Base-by-base conservation (phyloP, 768 basidiomycete genomes). In the Boletus rubescentipes region DNA sequence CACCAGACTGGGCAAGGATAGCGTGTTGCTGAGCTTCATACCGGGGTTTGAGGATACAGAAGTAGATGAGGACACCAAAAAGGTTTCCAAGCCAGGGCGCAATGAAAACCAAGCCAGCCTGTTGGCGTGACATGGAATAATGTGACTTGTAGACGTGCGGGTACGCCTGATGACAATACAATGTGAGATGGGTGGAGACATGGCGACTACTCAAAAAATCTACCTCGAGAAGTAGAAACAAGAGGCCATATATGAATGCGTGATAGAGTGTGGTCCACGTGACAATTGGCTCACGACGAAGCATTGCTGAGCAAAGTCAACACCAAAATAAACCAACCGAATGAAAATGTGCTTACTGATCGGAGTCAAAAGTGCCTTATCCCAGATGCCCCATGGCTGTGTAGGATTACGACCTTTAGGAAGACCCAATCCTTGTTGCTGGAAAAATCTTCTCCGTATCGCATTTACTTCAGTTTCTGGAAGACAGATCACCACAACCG, bases 221-320 rank as follows among this genome's bases (percentile, higher is more conserved):
- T 18, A 58, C 66, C 43, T 67, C 63, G 23, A 67, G 61, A 40
- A 67, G 65, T 3, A 67, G 39, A 39, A 67, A 67, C 26, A 67
- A 51, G 23, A 67, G 63, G 12, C 63, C 65, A 44, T 58, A 60
- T 20, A 64, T 35, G 18, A 67, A 67, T 9, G 65, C 52, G 41
- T 65, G 65, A 49, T 65, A 59, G 11, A 64, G 23, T 9, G 61
- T 59, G 10, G 66, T 62, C 66, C 63, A 67, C 4, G 44, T 56
- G 14, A 67, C 53, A 21, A 67, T 67, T 11, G 66, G 66, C 26
- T 67, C 66, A 11, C 43, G 31, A 18, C 55, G 51, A 20, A 67
- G 59, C 59, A 65, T 67, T 29, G 39, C 57, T 61, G 7, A 26
- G 11, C 12, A 32, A 31, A 23, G 16, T 43, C 10, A 36, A 12